Evolutionary conservation across 176 grass and related monocot genomes (phyloP).

Genomic region (Musa troglodytarum): DNA sequence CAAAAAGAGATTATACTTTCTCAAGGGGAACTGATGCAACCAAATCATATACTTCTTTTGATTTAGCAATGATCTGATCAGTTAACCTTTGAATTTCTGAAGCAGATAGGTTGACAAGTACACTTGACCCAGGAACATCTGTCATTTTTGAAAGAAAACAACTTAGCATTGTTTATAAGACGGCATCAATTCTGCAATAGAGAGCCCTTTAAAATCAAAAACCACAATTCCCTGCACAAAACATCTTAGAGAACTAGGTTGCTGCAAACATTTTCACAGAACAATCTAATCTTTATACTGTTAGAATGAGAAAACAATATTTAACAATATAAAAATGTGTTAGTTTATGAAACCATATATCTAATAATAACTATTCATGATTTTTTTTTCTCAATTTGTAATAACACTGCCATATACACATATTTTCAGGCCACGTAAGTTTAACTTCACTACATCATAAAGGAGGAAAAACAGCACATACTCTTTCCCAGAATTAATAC

Average conservation of each 20-base stretch:
- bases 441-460: too few species aligned
- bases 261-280: not conserved
- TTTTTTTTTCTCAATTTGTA: too few species aligned
- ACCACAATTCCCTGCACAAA: not conserved
- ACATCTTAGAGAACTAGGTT: not conserved
- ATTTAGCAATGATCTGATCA: conserved; percentile 61
- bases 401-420: too few species aligned
- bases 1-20: conserved; percentile 44
- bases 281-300: not conserved
- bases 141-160: conserved; percentile 14
- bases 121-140: conserved; percentile 66
- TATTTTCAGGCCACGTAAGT: too few species aligned
- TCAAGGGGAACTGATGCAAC: conserved; percentile 67
- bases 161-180: not conserved
- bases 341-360: too few species aligned
- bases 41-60: conserved; percentile 68
- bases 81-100: conserved; percentile 55
- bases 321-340: too few species aligned
- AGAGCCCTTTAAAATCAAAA: not conserved
- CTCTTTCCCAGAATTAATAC: too few species aligned
- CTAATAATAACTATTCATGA: too few species aligned
- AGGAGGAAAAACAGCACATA: too few species aligned
- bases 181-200: not conserved
- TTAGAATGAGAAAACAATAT: too few species aligned
- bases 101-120: conserved; percentile 57